Evolutionary conservation across 108 stramenopile genomes (phyloP), one percentile per base, ranked within the genome.

Genomic region (Stephanodiscus triporus): DNA sequence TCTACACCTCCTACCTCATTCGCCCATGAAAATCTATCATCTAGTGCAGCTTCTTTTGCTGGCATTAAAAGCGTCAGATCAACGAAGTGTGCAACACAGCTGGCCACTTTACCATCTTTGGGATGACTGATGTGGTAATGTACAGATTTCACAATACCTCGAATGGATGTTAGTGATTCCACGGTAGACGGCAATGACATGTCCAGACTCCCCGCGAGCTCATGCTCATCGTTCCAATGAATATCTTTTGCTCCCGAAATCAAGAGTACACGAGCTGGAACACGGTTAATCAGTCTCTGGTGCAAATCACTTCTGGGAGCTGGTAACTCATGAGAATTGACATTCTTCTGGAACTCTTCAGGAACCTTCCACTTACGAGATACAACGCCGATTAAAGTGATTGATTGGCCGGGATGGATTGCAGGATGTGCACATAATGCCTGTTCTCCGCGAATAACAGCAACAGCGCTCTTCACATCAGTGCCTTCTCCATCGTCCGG

Each of bases 221-320:
- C 53, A 60, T 45, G 10, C 26, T 73, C 43, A 40, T 72, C 53
- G 58, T 87, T 48, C 83, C 80, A 84, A 29, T 45, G 38, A 30
- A 89, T 78, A 11, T 48, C 60, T 16, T 53, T 72, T 8, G 72
- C 51, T 30, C 70, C 75, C n/a, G 68, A 61, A 40, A 84, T 82
- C 8, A 90, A 80, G 66, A 91, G 87, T 4, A 94, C 92, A 73
- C 82, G 83, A 34, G 72, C 73, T 47, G 90, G 92, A 30, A 84
- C 80, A 29, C 89, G 83, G 27, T 60, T 17, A 27, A 56, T 36
- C 9, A 89, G 62, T 63, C 79, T 70, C 54, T 77, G 66, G 26
- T 58, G 71, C 47, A 68, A 86, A 40, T 34, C 63, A 11, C 19
- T 50, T 61, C 26, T 68, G 49, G 51, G 66, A 55, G 22, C 23